These are phyloP conservation scores for Paramecium primaurelia DNA, from an alignment of 73 alveolate species.

Conservation along the genomic window DNA sequence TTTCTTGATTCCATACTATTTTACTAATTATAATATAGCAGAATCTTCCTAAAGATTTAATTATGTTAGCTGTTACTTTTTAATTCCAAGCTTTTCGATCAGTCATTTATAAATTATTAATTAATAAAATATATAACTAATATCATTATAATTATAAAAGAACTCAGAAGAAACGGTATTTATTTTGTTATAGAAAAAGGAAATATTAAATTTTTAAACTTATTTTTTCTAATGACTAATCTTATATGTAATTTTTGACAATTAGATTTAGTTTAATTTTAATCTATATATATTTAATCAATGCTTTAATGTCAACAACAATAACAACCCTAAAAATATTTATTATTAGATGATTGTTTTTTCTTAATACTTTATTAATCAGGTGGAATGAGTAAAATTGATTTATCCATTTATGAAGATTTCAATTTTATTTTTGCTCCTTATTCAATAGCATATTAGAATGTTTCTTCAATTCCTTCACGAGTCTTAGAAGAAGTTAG, in stretches of 20 bases:
- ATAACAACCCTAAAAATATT: neutral
- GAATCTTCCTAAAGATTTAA: conserved; percentile 70
- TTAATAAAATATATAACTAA: neutral
- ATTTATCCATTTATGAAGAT: neutral
- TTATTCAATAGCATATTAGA: neutral
- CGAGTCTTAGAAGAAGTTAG: conserved; percentile 7
- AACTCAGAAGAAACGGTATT: neutral
- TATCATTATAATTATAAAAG: neutral
- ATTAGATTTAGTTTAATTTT: no score
- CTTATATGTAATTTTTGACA: neutral
- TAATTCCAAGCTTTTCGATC: conserved; percentile 41
- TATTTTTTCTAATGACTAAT: neutral
- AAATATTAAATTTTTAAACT: neutral
- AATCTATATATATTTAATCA: neutral
- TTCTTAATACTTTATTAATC: neutral
- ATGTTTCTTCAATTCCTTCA: neutral
- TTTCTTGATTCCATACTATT: conserved; percentile 73
- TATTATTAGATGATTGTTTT: neutral
- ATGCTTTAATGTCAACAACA: neutral
- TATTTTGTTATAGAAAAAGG: no score
- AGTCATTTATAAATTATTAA: neutral
- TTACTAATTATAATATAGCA: conserved; percentile 74
- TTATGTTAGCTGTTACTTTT: neutral
- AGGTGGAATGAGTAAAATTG: neutral
- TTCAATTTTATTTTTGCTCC: neutral